phyloP scores from a whole-genome alignment of 208 protist genomes.

The Crithidia acanthocephali region DNA sequence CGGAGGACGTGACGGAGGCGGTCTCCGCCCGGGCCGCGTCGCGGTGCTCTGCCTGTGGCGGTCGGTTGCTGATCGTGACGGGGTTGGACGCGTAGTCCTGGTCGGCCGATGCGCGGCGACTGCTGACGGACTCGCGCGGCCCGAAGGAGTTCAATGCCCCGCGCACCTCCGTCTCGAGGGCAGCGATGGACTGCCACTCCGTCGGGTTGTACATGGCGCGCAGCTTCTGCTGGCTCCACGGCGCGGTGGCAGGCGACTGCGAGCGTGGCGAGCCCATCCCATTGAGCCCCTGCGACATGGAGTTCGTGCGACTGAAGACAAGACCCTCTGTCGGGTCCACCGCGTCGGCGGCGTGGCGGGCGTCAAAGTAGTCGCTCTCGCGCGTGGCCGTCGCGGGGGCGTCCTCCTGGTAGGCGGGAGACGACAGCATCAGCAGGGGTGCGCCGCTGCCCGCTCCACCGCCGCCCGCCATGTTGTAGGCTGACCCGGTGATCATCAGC shows the following conservation, averaged over 20 bases:
- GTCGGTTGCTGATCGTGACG: slow-evolving; percentile 14
- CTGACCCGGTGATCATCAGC: slow-evolving; percentile 55
- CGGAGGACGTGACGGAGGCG: slow-evolving; percentile 12
- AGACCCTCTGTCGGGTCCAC: slow-evolving; percentile 26
- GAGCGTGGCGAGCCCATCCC: slow-evolving; percentile 33
- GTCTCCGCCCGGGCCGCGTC: neutral
- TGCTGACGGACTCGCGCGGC: slow-evolving; percentile 32
- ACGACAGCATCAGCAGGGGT: slow-evolving; percentile 46
- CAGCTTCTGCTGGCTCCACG: slow-evolving; percentile 48
- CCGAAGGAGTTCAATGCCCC: slow-evolving; percentile 40
- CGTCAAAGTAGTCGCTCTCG: slow-evolving; percentile 15
- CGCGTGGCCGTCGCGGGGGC: slow-evolving; percentile 1
- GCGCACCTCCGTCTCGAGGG: slow-evolving; percentile 67
- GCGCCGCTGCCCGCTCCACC: slow-evolving; percentile 14
- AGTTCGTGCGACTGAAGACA: slow-evolving; percentile 36
- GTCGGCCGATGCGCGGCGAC: slow-evolving; percentile 17
- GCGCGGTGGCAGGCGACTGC: slow-evolving; percentile 27
- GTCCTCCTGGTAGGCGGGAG: slow-evolving; percentile 35
- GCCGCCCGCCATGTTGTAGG: slow-evolving; percentile 39
- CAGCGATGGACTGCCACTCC: slow-evolving; percentile 60
- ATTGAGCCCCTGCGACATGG: slow-evolving; percentile 18
- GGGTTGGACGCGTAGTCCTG: slow-evolving; percentile 5
- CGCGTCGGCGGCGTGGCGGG: neutral
- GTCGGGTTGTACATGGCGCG: slow-evolving; percentile 53
- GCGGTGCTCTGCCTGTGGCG: neutral